Evolutionary conservation across 257 asterid species (phyloP).

Genomic region (Asclepias syriaca): DNA sequence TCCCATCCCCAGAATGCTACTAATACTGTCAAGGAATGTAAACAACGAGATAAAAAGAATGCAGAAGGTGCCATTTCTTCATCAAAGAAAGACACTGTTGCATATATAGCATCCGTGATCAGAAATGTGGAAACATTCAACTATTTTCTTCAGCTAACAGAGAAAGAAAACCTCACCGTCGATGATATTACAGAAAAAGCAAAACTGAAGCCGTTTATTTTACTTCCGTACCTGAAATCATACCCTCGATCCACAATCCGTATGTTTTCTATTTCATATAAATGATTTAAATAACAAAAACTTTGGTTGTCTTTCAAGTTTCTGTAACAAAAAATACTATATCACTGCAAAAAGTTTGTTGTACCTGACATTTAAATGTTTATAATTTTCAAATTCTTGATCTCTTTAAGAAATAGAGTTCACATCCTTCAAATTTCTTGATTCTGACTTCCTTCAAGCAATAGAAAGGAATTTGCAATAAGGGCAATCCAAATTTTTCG

Average conservation of each 20-base stretch:
- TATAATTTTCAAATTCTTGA: too few relatives aligned
- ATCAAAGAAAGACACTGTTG: slow-evolving; percentile 37
- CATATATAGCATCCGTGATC: slow-evolving; percentile 74
- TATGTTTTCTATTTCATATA: slow-evolving; percentile 42
- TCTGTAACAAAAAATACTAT: too few relatives aligned
- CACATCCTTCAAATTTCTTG: too few relatives aligned
- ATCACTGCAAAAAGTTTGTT: too few relatives aligned
- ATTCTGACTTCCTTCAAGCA: too few relatives aligned
- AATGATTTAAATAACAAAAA: background rate
- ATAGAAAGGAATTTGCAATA: too few relatives aligned
- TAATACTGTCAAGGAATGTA: background rate
- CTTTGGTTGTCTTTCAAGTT: too few relatives aligned
- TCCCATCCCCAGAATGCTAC: background rate
- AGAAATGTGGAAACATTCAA: slow-evolving; percentile 67
- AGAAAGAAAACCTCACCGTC: slow-evolving; percentile 47
- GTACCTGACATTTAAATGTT: too few relatives aligned
- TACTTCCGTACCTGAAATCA: slow-evolving; percentile 75
- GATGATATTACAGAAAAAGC: slow-evolving; percentile 50
- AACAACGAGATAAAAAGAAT: slow-evolving; percentile 1
- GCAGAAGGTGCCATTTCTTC: slow-evolving; percentile 15
- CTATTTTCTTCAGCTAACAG: slow-evolving; percentile 55
- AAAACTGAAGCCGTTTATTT: slow-evolving; percentile 31
- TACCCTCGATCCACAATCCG: slow-evolving; percentile 54
- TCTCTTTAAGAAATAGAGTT: too few relatives aligned
- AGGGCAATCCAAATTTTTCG: too few relatives aligned